Conservation (phyloP, 225 moss, liverwort and hornwort genomes). For the Takakia lepidozioides region DNA sequence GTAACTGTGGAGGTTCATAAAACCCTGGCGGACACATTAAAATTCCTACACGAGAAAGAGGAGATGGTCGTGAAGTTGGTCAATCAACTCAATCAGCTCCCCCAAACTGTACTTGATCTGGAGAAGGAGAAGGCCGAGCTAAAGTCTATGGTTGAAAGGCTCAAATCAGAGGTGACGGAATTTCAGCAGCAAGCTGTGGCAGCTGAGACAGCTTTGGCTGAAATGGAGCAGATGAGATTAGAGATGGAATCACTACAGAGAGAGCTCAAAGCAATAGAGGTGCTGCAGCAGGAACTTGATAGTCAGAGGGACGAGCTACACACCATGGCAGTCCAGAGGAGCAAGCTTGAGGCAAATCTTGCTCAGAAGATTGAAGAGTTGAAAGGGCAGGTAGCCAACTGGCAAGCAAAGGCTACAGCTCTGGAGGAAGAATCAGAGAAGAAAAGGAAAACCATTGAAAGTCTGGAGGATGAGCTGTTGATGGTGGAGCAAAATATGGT, state of each 20-base stretch:
- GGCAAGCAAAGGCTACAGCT: conserved; percentile 29
- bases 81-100: conserved; percentile 30
- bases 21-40: conserved; percentile 19
- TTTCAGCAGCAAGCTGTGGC: conserved; percentile 26
- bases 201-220: conserved; percentile 32
- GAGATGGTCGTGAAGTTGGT: conserved; percentile 31
- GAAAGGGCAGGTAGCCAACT: conserved; percentile 17
- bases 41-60: conserved; percentile 36
- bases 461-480: conserved; percentile 47
- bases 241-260: conserved; percentile 35
- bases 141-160: conserved; percentile 41
- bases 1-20: conserved; percentile 19
- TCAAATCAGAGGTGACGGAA: conserved; percentile 32
- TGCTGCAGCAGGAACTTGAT: conserved; percentile 31
- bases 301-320: conserved; percentile 26
- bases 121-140: conserved; percentile 50
- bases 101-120: conserved; percentile 19
- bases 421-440: conserved; percentile 58
- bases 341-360: conserved; percentile 33
- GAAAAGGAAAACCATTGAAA: conserved; percentile 33
- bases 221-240: conserved; percentile 28
- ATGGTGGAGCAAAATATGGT: conserved; percentile 45
- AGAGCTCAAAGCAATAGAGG: conserved; percentile 21
- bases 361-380: conserved; percentile 35
- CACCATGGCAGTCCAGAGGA: conserved; percentile 15